Base-by-base conservation (phyloP, 371 early-diverging fungal genomes). In the Rhizopus arrhizus region DNA sequence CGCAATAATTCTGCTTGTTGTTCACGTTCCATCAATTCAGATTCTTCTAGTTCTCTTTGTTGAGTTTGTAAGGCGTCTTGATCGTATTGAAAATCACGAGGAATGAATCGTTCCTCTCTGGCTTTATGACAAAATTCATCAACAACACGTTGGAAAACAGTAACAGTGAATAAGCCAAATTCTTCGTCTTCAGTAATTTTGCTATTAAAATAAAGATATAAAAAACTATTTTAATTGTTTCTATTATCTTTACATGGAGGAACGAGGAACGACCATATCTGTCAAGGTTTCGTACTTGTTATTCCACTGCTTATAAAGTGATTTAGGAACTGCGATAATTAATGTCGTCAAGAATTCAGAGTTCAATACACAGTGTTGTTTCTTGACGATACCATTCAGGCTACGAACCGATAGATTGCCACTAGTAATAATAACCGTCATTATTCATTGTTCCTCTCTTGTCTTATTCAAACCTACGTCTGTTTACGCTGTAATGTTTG, bases 231-330 rank as follows among this genome's bases (percentile, higher is more conserved):
- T 57, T 47, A 12, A 11, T 9, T 9, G 7, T 43, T 43, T 34
- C 8, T 52, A 10, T 15, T 12, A 4, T 15, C 69, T 88, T 72
- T 86, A 94, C 93, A 81, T 75, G 58, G 93, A 85, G 0, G 98
- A 96, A 36, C 99, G 89, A 28, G 99, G 99, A 7, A 98, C 97
- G 15, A 98, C 93, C 94, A 94, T 94, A 46, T 87, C 83, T 2
- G 96, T 86, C 56, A 98, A 66, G 0, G 86, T 86, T 73, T 98
- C 99, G 74, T 98, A 98, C 40, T 69, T 78, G 70, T 81, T 80
- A 11, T 76, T 60, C 95, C 96, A 98, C 6, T 92, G 92, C 70
- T 90, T 90, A 61, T 86, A 84, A 22, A 80, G 72, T 4, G 71
- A 64, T 65, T 91, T 91, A 49, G 98, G 97, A 16, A 98, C 95